Base-by-base conservation (phyloP, 306 rosid genomes). In the Prunus salicina region DNA sequence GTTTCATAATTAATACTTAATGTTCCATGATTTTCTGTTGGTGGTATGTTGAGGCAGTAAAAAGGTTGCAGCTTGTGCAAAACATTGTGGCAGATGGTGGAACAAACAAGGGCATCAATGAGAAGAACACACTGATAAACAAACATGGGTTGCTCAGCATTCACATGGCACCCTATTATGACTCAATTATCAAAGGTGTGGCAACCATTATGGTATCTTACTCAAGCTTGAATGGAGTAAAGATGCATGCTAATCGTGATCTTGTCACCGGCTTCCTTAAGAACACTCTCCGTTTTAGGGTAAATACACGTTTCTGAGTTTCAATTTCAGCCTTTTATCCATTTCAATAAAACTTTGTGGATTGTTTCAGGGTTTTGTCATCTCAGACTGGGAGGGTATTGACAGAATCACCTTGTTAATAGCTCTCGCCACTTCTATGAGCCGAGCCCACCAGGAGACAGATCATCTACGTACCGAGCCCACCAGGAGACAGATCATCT, bases 71-170 rank as follows among this genome's bases (percentile, higher is more conserved):
- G 87, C 85, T 47, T 83, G 83, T 65, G 86, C 86, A 74, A 82
- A 82, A 55, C 86, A 78, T 55, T 82, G 74, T 80, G 50, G 87
- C 82, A 1, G 87, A 84, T 47, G 87, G 87, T 28, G 87, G 87
- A 68, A 84, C 87, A 18, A 77, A 71, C 1, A 34, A 72, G 22
- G 87, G 84, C 11, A 84, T 77, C 47, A 63, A 84, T 49, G 87
- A 84, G 47, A 76, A 76, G 43, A 56, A 84, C 74, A 84, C 87
- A 2, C 25, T 62, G 13, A 55, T 47, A 45, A 25, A 49, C 67
- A 67, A 67, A 70, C 68, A 76, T 34, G 84, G 87, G 12, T 63
- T 84, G 80, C 64, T 84, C 27, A 57, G 80, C 32, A 84, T 68
- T 58, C 84, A 84, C 77, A 84, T 84, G 87, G 71, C 87, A 34